Conservation (phyloP, 176 grass and related monocot species). For the Rhipidocladum racemiflorum region DNA sequence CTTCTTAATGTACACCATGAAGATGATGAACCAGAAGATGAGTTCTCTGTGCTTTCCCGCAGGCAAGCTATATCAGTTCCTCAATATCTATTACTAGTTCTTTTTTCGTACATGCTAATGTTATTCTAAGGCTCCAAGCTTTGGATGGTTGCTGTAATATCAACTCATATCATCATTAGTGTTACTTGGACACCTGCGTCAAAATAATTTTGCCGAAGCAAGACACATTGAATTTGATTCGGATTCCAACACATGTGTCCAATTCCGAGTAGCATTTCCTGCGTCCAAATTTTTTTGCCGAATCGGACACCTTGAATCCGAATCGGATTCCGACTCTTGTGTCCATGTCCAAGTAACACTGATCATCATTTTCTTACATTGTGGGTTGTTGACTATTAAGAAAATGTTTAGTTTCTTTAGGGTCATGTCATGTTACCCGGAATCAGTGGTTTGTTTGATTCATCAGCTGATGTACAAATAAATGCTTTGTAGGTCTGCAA, state of each 20-base stretch:
- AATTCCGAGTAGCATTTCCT: too few species aligned
- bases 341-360: too few species aligned
- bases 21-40: constrained; percentile 75
- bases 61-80: constrained; percentile 40
- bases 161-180: neutral
- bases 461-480: constrained; percentile 20
- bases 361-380: constrained; percentile 10
- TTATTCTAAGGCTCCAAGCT: constrained; percentile 10
- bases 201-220: too few species aligned
- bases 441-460: neutral
- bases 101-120: constrained; percentile 15
- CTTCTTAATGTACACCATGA: constrained; percentile 77
- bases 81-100: neutral
- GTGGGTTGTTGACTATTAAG: neutral
- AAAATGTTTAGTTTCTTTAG: neutral
- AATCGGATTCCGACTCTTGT: too few species aligned
- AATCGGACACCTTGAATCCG: too few species aligned
- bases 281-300: too few species aligned
- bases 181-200: too few species aligned
- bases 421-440: neutral
- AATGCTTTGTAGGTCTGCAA: constrained; percentile 59
- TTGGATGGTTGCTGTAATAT: neutral
- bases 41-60: constrained; percentile 73
- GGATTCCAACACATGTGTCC: too few species aligned
- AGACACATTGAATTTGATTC: too few species aligned